Base-by-base conservation (phyloP, 306 rosid species). In the Inga oerstediana region DNA sequence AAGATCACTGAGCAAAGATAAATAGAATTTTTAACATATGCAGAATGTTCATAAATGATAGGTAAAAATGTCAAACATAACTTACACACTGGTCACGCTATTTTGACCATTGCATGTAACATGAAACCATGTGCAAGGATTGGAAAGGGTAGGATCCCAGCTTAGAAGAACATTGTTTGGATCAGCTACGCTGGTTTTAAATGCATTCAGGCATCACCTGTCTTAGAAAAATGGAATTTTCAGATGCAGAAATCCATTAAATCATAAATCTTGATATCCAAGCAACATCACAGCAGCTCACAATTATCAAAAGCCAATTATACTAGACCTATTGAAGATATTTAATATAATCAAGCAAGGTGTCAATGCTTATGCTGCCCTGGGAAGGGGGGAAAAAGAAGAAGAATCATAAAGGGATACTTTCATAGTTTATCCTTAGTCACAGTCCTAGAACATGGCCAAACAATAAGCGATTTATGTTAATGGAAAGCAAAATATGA, bases 91-190 rank as follows among this genome's bases (percentile, higher is more conserved):
- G 4, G 85, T 92, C 19, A 92, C 97, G 14, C 88, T 81, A 76
- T 85, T 88, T 2, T 87, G 89, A 37, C 37, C 58, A 54, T 78
- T 88, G 81, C 98, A 94, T 39, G 89, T 83, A 44, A 94, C 88
- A 52, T 92, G 91, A 72, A 89, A 88, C 98, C 98, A 94, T 8
- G 94, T 89, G 75, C 97, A 94, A 76, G 98, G 98, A 91, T 79
- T 90, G 72, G 85, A 90, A 16, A 89, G 89, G 8, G 90, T 84
- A 37, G 90, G 7, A 87, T 92, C 91, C 98, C 98, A 94, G 84
- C 83, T 92, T 70, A 79, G 88, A 58, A 94, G 85, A 74, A 83
- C 89, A 82, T 48, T 72, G 54, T 70, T 87, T 70, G 97, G 91
- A 87, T 94, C 98, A 13, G 0, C 59, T 82, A 94, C 24, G 80